A percentile compares a stretch with the other conserved stretches of the same genome.
Conservation (phyloP, 768 basidiomycete genomes). For the Naganishia onofrii region DNA sequence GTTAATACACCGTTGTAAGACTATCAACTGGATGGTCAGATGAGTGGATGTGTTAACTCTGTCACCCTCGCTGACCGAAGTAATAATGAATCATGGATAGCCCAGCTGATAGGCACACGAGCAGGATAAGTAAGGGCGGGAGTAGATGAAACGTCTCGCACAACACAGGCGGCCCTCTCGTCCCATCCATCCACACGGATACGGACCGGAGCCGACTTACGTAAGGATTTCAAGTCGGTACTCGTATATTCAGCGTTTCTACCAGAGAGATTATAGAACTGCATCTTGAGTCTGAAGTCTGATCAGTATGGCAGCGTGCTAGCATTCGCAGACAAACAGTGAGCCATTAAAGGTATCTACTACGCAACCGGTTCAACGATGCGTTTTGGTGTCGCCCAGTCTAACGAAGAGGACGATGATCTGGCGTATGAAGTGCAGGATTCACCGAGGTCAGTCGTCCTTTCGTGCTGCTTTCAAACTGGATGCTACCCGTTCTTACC, state of each 20-base stretch:
- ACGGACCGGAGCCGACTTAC: neutral
- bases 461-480: neutral
- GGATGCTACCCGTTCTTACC: neutral
- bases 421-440: slow-evolving; percentile 22
- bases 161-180: neutral
- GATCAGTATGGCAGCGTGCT: too few species aligned
- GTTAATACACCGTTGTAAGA: too few species aligned
- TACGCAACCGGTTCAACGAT: neutral
- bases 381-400: slow-evolving; percentile 16
- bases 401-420: slow-evolving; percentile 17
- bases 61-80: neutral
- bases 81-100: too few species aligned
- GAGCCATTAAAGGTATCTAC: too few species aligned
- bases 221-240: neutral
- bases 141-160: neutral
- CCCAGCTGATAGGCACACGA: too few species aligned
- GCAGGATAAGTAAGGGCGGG: neutral
- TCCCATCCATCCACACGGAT: neutral
- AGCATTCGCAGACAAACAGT: too few species aligned
- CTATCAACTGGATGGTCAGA: too few species aligned
- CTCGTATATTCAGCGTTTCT: too few species aligned
- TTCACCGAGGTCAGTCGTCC: neutral
- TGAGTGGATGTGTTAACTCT: neutral
- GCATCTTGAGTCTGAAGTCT: too few species aligned
- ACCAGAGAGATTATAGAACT: too few species aligned